These are phyloP conservation scores for Cicer judaicum DNA, from an alignment of 306 rosid genomes.

Conservation along the genomic window DNA sequence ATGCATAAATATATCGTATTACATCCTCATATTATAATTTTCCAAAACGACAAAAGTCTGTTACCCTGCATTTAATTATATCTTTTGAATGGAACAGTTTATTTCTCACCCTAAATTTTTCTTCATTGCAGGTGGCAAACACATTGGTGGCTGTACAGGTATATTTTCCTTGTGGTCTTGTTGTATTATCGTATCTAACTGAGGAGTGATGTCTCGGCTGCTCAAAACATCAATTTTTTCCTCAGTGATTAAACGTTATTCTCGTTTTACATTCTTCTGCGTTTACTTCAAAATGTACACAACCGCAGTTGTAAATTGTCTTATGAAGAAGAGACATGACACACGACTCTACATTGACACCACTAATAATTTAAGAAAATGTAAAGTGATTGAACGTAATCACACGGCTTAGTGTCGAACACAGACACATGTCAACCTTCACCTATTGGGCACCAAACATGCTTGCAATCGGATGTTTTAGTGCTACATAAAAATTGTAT, in stretches of 20 bases:
- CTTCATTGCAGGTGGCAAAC: constrained; percentile 79
- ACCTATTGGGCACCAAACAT: too few species aligned
- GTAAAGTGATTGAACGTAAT: too few species aligned
- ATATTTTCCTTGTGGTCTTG: constrained; percentile 26
- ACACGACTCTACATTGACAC: too few species aligned
- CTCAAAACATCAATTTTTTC: constrained; percentile 16
- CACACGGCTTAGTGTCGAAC: too few species aligned
- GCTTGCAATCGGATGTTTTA: too few species aligned
- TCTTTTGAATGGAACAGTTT: constrained; percentile 21
- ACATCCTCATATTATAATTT: constrained; percentile 7
- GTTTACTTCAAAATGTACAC: constrained; percentile 18
- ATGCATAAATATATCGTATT: neutral
- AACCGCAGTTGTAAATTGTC: constrained; percentile 1
- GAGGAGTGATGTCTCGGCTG: constrained; percentile 14
- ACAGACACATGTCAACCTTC: too few species aligned
- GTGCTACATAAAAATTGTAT: neutral
- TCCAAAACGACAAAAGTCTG: neutral
- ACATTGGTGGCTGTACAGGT: constrained; percentile 98
- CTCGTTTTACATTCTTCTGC: neutral
- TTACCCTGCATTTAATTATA: constrained; percentile 2
- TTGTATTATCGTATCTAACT: constrained; percentile 7
- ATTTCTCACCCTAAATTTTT: constrained; percentile 43
- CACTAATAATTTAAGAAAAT: too few species aligned
- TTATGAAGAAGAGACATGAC: too few species aligned
- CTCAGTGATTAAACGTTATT: neutral